These are phyloP conservation scores for Stylonectria norvegica DNA, from an alignment of 2,329 filamentous ascomycete species.

Conservation along the genomic window DNA sequence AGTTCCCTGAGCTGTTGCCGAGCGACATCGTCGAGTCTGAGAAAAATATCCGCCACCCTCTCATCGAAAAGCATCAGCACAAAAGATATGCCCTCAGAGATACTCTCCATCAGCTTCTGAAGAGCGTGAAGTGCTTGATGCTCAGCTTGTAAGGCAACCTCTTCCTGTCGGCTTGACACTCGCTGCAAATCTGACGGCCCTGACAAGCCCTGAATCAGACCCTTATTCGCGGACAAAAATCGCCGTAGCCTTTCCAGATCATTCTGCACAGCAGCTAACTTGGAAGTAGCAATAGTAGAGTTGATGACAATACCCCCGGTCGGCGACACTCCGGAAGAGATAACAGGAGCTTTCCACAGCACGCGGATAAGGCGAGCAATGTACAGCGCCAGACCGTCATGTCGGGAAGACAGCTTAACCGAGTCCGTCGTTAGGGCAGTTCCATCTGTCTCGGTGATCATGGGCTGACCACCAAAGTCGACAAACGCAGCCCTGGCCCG, in stretches of 20 bases:
- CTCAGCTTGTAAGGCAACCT: constrained; percentile 88
- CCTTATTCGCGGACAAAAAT: constrained; percentile 84
- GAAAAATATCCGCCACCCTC: constrained; percentile 81
- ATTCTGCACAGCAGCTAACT: constrained; percentile 74
- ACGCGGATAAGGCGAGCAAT: constrained; percentile 82
- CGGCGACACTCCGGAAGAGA: constrained; percentile 50
- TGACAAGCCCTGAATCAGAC: constrained; percentile 89
- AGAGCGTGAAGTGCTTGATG: constrained; percentile 88
- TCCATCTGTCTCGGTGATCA: constrained; percentile 73
- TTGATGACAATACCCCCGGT: constrained; percentile 60
- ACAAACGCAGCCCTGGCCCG: constrained; percentile 84
- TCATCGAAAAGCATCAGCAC: constrained; percentile 94
- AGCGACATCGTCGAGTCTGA: constrained; percentile 66
- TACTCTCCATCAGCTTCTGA: constrained; percentile 79
- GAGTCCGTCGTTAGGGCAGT: constrained; percentile 71
- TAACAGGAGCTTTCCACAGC: constrained; percentile 79
- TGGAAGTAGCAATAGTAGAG: constrained; percentile 64
- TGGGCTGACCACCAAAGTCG: constrained; percentile 85
- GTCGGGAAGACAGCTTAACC: constrained; percentile 81
- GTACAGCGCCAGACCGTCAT: constrained; percentile 85
- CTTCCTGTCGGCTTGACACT: constrained; percentile 79
- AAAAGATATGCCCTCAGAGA: constrained; percentile 95
- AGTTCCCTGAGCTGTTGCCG: constrained; percentile 69
- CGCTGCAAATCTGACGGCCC: constrained; percentile 81
- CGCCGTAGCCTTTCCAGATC: constrained; percentile 73